Percentiles rank a stretch among this genome's conserved stretches.
phyloP scores from a whole-genome alignment of 2,329 filamentous ascomycete genomes.

The Penicillium sp. region DNA sequence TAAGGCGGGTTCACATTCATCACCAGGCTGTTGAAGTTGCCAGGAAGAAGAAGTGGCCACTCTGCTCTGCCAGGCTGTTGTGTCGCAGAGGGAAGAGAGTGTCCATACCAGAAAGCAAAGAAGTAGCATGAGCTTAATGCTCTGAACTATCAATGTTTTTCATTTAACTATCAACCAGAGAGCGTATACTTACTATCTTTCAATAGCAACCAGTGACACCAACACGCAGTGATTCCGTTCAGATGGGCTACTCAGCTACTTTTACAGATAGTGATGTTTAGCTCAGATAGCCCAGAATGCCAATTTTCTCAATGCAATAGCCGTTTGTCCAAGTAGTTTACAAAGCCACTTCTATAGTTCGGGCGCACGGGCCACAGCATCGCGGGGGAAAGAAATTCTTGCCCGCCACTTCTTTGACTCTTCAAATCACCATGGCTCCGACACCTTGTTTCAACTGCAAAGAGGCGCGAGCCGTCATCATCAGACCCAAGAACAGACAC shows the following conservation, averaged over 20 bases:
- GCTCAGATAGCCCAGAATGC: too few species aligned
- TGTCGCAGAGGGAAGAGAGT: conserved; percentile 19
- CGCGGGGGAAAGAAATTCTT: conserved; percentile 26
- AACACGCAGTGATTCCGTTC: too few species aligned
- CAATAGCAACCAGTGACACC: too few species aligned
- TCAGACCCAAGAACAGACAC: conserved; percentile 90
- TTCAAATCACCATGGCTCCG: conserved; percentile 67
- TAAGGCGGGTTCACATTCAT: conserved; percentile 21
- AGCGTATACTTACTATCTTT: neutral
- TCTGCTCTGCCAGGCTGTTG: conserved; percentile 12
- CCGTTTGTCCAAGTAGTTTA: neutral
- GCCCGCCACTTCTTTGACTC: conserved; percentile 16
- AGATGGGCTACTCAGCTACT: neutral
- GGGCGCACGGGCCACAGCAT: conserved; percentile 1
- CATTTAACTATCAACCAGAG: neutral
- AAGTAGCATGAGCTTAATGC: neutral
- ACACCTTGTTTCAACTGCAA: conserved; percentile 75
- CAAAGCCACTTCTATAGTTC: neutral
- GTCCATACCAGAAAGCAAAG: conserved; percentile 1
- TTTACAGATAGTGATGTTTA: neutral
- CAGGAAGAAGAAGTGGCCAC: conserved; percentile 17
- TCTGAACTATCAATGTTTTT: neutral
- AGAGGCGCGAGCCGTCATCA: conserved; percentile 77
- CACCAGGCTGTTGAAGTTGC: conserved; percentile 18
- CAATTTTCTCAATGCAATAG: neutral